These are phyloP conservation scores for Westerdykella ornata DNA, from an alignment of 2,329 filamentous ascomycete genomes.

Conservation along the genomic window DNA sequence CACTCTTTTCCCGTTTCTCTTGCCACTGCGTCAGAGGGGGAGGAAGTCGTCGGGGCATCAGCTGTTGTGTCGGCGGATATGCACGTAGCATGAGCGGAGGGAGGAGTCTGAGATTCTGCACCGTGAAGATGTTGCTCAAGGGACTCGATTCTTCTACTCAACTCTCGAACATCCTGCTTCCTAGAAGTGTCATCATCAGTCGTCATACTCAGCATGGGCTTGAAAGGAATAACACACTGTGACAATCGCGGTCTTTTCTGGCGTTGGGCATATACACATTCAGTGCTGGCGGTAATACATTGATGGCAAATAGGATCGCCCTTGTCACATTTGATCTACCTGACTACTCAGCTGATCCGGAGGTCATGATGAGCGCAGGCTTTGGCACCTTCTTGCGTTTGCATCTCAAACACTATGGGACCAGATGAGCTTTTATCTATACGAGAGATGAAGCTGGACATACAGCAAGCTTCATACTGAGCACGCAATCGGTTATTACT, in stretches of 20 bases:
- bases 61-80: neutral
- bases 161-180: constrained; percentile 13
- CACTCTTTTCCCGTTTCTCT: constrained; percentile 14
- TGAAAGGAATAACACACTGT: constrained; percentile 7
- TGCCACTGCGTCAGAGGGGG: constrained; percentile 2
- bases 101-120: constrained; percentile 2
- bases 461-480: constrained; percentile 13
- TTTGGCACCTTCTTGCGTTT: constrained; percentile 14
- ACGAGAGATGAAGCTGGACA: neutral
- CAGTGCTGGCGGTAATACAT: constrained; percentile 17
- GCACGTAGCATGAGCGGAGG: neutral
- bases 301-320: constrained; percentile 20
- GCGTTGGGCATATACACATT: constrained; percentile 26
- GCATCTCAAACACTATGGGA: constrained; percentile 14
- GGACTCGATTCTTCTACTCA: constrained; percentile 19
- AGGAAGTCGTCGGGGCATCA: constrained; percentile 10
- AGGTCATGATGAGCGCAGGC: neutral
- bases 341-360: neutral
- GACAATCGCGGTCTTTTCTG: constrained; percentile 19
- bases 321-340: constrained; percentile 27
- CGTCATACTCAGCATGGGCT: neutral
- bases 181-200: constrained; percentile 4
- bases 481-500: too few species aligned
- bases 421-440: neutral
- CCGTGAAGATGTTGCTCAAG: constrained; percentile 21